Percentiles rank a stretch among this genome's conserved stretches.
Conservation (phyloP, 164 flowering plant species). For the Malania oleifera region DNA sequence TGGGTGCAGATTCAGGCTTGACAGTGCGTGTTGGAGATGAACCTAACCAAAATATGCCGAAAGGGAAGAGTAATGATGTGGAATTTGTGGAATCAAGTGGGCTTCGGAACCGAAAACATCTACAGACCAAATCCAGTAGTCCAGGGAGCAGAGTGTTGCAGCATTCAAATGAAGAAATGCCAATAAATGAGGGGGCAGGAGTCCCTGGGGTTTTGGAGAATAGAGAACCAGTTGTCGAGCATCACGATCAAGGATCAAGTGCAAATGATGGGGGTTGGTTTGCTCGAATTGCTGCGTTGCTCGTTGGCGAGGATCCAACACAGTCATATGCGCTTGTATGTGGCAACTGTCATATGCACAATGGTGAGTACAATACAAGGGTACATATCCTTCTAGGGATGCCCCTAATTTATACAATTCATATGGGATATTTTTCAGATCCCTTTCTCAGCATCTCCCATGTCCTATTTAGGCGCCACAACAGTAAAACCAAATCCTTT, state of each 20-base stretch:
- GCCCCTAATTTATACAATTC: too few relatives aligned
- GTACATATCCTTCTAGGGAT: too few relatives aligned
- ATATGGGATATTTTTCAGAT: too few relatives aligned
- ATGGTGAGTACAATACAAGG: neutral
- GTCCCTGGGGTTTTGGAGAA: neutral
- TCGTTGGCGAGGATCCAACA: constrained; percentile 1
- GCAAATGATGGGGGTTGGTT: neutral
- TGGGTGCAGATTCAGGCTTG: constrained; percentile 6
- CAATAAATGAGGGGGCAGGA: neutral
- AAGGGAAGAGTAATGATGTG: neutral
- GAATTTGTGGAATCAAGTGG: constrained; percentile 2
- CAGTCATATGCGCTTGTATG: constrained; percentile 2
- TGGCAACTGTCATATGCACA: constrained; percentile 8
- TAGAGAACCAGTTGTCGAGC: neutral
- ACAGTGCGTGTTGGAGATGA: constrained; percentile 3
- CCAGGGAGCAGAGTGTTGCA: neutral
- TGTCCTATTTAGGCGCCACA: neutral
- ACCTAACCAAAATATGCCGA: neutral
- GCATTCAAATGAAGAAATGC: neutral
- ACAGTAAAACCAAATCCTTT: neutral
- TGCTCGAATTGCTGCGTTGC: constrained; percentile 3
- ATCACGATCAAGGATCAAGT: neutral
- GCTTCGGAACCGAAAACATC: constrained; percentile 2
- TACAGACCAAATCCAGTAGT: neutral
- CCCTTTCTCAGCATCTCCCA: neutral